Evolutionary conservation across 768 basidiomycete genomes (phyloP), one percentile per base, ranked within the genome.

Genomic region (Porpolomopsis calyptriformis): DNA sequence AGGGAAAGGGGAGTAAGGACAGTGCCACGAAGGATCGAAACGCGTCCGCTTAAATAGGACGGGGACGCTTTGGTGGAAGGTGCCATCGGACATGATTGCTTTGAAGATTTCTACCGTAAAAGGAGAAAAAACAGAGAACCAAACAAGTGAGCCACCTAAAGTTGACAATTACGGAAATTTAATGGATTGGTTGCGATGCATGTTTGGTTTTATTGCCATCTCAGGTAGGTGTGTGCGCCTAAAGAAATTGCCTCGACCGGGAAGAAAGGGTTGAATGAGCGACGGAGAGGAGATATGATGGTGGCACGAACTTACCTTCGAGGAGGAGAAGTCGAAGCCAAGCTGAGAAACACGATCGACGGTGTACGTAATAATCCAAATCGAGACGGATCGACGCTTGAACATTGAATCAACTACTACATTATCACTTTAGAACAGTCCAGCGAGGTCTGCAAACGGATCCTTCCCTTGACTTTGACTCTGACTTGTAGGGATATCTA

Each of bases 381-480:
- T n/a, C n/a, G n/a, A n/a, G n/a, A n/a, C n/a, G n/a, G n/a, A n/a
- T n/a, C n/a, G n/a, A n/a, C n/a, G n/a, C n/a, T n/a, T n/a, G n/a
- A n/a, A n/a, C n/a, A n/a, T n/a, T n/a, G n/a, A n/a, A n/a, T n/a
- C 29, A 34, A 9, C 20, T 6, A 18, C 26, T 4, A 33, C 35
- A n/a, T 24, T n/a, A 33, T n/a, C 9, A 29, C 31, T 23, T 57
- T 48, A 90, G 60, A 90, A 88, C 45, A 90, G 62, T 16, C 81
- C 81, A 2, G 73, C 85, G 27, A 90, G 68, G 64, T 90, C 87
- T 4, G 85, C 85, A 55, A 90, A 90, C 34, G 88, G 87, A 61
- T 90, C 87, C 59, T 85, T 90, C 47, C 65, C 69, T 51, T 74
- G 71, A 43, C 57, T 53, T 24, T 54, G 51, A 11, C 54, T 45